Percentiles rank a stretch among this genome's conserved stretches.
These are phyloP conservation scores for Acanthamoeba healyi DNA, from an alignment of 208 protist species.

Conservation along the genomic window DNA sequence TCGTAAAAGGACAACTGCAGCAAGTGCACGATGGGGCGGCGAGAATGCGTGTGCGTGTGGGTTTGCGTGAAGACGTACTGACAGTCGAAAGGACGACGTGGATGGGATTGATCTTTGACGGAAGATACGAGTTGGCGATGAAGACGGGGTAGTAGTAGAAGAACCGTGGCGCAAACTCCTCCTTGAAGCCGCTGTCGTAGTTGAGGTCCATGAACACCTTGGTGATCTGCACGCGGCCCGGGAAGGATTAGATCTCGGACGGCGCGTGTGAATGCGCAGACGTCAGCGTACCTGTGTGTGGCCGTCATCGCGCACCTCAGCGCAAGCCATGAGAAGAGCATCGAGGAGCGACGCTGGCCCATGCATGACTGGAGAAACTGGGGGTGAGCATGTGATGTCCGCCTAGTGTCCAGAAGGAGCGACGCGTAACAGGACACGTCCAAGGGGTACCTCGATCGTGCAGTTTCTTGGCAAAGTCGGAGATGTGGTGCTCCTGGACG, in stretches of 20 bases:
- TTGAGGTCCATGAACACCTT: slow-evolving; percentile 59
- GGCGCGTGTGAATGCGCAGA: too few relatives aligned
- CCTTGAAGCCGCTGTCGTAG: slow-evolving; percentile 33
- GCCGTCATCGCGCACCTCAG: neutral
- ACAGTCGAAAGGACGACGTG: slow-evolving; percentile 33
- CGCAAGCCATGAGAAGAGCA: neutral
- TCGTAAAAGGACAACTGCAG: neutral
- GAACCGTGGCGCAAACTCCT: neutral
- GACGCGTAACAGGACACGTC: too few relatives aligned
- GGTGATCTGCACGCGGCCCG: neutral
- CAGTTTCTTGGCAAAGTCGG: neutral
- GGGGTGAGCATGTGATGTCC: neutral
- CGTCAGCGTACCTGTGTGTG: neutral
- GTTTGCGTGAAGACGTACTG: neutral
- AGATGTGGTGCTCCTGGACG: neutral
- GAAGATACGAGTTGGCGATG: neutral
- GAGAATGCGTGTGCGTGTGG: too few relatives aligned
- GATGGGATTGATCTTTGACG: neutral
- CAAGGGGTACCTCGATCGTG: neutral
- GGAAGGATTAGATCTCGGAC: neutral
- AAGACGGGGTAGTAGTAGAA: slow-evolving; percentile 43
- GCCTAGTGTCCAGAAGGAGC: too few relatives aligned
- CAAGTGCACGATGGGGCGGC: neutral
- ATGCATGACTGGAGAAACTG: neutral
- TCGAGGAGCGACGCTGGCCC: neutral